These are phyloP conservation scores for Boletus barrowsii DNA, from an alignment of 768 basidiomycete genomes.

Conservation along the genomic window DNA sequence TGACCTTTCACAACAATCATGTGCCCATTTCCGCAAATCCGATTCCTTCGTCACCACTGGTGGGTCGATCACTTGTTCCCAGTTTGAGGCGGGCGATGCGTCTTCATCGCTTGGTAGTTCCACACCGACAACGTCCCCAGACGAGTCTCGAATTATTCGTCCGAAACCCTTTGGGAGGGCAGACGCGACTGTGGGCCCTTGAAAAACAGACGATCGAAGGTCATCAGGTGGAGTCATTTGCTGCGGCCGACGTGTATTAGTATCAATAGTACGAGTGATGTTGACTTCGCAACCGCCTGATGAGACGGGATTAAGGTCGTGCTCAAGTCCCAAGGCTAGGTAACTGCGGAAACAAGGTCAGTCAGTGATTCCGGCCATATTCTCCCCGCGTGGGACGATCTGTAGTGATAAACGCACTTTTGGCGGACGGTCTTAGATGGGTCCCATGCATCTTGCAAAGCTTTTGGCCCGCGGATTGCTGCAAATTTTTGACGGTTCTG, in stretches of 20 bases:
- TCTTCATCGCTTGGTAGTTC: slow-evolving; percentile 58
- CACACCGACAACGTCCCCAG: slow-evolving; percentile 70
- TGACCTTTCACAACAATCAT: not conserved
- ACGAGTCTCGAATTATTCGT: slow-evolving; percentile 75
- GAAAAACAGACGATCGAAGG: not conserved
- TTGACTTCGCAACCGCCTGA: slow-evolving; percentile 65
- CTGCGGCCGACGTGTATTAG: not conserved
- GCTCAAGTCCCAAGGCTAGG: slow-evolving; percentile 68
- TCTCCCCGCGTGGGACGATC: not conserved
- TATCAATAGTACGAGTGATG: not conserved
- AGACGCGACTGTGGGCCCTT: slow-evolving; percentile 19
- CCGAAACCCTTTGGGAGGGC: slow-evolving; percentile 65
- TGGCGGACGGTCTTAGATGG: slow-evolving; percentile 82
- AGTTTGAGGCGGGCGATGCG: slow-evolving; percentile 16
- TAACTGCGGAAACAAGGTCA: slow-evolving; percentile 48
- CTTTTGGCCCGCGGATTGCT: slow-evolving; percentile 81
- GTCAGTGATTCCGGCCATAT: not conserved
- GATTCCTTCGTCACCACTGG: slow-evolving; percentile 10
- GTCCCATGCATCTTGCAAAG: slow-evolving; percentile 85
- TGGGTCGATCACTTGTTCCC: slow-evolving; percentile 42
- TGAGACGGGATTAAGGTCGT: slow-evolving; percentile 62
- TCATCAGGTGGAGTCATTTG: not conserved
- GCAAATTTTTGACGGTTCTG: slow-evolving; percentile 11
- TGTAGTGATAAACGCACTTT: slow-evolving; percentile 60
- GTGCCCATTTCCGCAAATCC: slow-evolving; percentile 21